A percentile compares a stretch with the other conserved stretches of the same genome.
Evolutionary conservation across 768 basidiomycete genomes (phyloP).

Genomic region (Pisolithus microcarpus): DNA sequence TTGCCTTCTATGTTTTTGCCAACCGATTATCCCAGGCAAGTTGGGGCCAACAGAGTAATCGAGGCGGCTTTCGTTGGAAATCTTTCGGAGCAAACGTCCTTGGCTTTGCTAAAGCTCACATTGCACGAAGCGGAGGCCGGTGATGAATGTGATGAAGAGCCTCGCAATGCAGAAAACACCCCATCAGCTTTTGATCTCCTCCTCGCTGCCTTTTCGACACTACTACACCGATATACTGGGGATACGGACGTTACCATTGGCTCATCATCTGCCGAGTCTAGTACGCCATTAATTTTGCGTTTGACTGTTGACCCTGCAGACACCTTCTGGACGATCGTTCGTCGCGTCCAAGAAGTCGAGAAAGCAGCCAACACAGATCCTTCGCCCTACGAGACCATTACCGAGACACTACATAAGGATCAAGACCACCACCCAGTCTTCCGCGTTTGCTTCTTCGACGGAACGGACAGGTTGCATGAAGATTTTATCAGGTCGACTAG

Average conservation of each 20-base stretch:
- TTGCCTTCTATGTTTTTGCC: constrained; percentile 88
- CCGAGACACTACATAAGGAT: constrained; percentile 57
- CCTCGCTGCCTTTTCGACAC: constrained; percentile 80
- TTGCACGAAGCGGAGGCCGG: constrained; percentile 56
- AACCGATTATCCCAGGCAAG: constrained; percentile 88
- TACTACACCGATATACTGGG: constrained; percentile 91
- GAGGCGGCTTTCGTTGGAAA: constrained; percentile 73
- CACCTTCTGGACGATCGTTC: constrained; percentile 83
- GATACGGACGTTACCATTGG: constrained; percentile 92
- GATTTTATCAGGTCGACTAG: constrained; percentile 74
- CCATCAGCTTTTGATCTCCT: constrained; percentile 90
- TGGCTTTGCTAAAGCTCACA: constrained; percentile 77
- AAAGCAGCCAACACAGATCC: constrained; percentile 74
- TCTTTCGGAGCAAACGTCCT: constrained; percentile 66
- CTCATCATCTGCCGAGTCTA: constrained; percentile 69
- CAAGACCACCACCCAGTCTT: constrained; percentile 73
- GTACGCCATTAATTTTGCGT: constrained; percentile 78
- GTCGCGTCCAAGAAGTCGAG: constrained; percentile 79
- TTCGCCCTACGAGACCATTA: constrained; percentile 73
- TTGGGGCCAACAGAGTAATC: constrained; percentile 68
- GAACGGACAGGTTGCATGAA: constrained; percentile 67
- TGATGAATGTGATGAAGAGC: constrained; percentile 44
- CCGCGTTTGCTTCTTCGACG: constrained; percentile 95
- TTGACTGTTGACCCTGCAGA: constrained; percentile 77
- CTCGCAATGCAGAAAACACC: constrained; percentile 29